Evolutionary conservation across 2,329 filamentous ascomycete genomes (phyloP).

Genomic region (Pezicula carpinea): DNA sequence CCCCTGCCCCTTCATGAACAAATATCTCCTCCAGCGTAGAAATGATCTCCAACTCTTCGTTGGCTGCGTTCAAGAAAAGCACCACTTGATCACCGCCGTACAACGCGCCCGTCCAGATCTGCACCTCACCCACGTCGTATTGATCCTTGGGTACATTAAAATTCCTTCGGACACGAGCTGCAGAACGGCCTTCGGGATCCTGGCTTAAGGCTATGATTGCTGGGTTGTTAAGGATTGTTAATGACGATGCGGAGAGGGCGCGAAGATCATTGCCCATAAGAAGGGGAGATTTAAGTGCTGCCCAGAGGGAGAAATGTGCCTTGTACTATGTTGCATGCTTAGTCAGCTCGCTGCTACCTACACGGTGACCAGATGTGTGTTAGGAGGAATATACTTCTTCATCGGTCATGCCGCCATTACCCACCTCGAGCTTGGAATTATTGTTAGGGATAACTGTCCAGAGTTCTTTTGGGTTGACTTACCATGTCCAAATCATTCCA

Average conservation of each 20-base stretch:
- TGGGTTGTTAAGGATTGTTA: slow-evolving; percentile 18
- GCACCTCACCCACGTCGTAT: neutral
- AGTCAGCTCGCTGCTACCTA: neutral
- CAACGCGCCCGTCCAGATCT: slow-evolving; percentile 4
- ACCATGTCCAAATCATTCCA: slow-evolving; percentile 20
- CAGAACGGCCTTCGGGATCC: slow-evolving; percentile 14
- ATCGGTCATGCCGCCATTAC: slow-evolving; percentile 18
- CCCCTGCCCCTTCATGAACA: slow-evolving; percentile 36
- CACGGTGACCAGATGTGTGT: slow-evolving; percentile 10
- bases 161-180: slow-evolving; percentile 5
- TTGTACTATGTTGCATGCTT: slow-evolving; percentile 8
- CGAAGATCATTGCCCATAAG: slow-evolving; percentile 18
- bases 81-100: slow-evolving; percentile 31
- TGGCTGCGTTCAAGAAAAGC: slow-evolving; percentile 40
- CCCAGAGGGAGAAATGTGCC: slow-evolving; percentile 19
- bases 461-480: neutral
- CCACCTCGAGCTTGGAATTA: slow-evolving; percentile 14
- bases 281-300: slow-evolving; percentile 17
- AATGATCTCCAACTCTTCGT: slow-evolving; percentile 36
- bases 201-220: slow-evolving; percentile 17
- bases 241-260: slow-evolving; percentile 7
- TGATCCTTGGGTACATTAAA: slow-evolving; percentile 1
- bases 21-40: slow-evolving; percentile 45
- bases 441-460: neutral
- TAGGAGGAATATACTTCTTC: slow-evolving; percentile 18